These are phyloP conservation scores for Pisolithus thermaeus DNA, from an alignment of 1,284 basidiomycete species.

Conservation along the genomic window DNA sequence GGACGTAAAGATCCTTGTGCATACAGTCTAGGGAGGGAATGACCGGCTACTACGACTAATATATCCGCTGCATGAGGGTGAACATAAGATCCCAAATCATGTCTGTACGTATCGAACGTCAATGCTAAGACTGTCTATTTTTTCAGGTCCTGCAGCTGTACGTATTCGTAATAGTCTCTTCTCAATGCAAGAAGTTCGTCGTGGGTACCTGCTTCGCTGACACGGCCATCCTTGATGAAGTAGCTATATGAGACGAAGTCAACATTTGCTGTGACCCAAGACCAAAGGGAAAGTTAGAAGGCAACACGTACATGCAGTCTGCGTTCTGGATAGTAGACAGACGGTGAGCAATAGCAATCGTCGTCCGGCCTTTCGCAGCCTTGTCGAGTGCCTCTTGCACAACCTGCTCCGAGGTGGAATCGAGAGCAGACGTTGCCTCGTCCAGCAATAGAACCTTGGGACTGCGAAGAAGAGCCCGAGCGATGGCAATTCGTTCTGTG, in stretches of 20 bases:
- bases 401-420: conserved; percentile 90
- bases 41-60: no score
- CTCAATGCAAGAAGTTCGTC: conserved; percentile 68
- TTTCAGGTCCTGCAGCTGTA: conserved; percentile 75
- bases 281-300: background rate
- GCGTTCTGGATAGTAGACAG: conserved; percentile 93
- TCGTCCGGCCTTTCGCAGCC: conserved; percentile 85
- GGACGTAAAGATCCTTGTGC: no score
- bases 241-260: conserved; percentile 46
- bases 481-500: conserved; percentile 91
- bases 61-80: no score
- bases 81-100: no score
- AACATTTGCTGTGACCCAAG: conserved; percentile 1
- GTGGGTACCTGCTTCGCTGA: conserved; percentile 86
- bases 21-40: no score
- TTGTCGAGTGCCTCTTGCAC: conserved; percentile 93
- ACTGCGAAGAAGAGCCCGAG: conserved; percentile 90
- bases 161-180: conserved; percentile 85
- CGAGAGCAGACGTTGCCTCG: conserved; percentile 91
- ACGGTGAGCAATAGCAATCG: conserved; percentile 91
- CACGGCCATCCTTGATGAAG: conserved; percentile 85
- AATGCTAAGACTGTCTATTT: conserved; percentile 26
- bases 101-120: no score
- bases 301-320: conserved; percentile 72
- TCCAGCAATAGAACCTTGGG: conserved; percentile 89